Conservation (phyloP, 2,329 filamentous ascomycete genomes). For the Neofusicoccum kwambonambiense region DNA sequence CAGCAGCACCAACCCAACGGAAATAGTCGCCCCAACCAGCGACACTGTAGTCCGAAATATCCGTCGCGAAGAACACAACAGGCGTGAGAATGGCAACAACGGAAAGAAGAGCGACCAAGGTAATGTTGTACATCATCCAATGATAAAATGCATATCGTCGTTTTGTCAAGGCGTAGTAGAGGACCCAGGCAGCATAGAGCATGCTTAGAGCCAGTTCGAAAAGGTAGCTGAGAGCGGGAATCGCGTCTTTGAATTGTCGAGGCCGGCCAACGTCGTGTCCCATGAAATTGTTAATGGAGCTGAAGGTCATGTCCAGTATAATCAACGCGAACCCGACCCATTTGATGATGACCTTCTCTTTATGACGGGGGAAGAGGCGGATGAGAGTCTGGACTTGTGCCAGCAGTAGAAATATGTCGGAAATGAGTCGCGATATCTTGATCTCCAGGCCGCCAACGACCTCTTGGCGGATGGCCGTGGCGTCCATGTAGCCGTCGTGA, state of each 20-base stretch:
- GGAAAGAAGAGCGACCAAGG: slow-evolving; percentile 74
- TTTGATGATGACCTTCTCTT: slow-evolving; percentile 98
- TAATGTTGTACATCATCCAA: slow-evolving; percentile 84
- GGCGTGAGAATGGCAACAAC: slow-evolving; percentile 81
- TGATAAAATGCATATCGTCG: slow-evolving; percentile 89
- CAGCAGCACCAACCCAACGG: slow-evolving; percentile 91
- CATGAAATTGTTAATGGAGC: slow-evolving; percentile 83
- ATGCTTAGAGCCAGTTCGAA: slow-evolving; percentile 85
- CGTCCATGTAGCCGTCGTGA: slow-evolving; percentile 74
- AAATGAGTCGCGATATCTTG: slow-evolving; percentile 87
- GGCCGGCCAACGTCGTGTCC: slow-evolving; percentile 61
- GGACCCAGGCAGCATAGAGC: slow-evolving; percentile 88
- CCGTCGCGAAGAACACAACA: slow-evolving; percentile 88
- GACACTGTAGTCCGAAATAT: slow-evolving; percentile 81
- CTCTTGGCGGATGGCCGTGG: slow-evolving; percentile 68
- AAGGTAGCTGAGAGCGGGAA: slow-evolving; percentile 86
- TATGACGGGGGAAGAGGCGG: slow-evolving; percentile 89
- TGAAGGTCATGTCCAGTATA: slow-evolving; percentile 85
- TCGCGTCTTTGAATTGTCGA: slow-evolving; percentile 78
- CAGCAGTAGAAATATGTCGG: slow-evolving; percentile 94
- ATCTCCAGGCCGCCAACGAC: slow-evolving; percentile 85
- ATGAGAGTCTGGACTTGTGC: slow-evolving; percentile 97
- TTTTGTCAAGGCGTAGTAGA: slow-evolving; percentile 91
- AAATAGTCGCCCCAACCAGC: slow-evolving; percentile 95
- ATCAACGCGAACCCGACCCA: slow-evolving; percentile 97